Conservation (phyloP, 148 eudicot species). For the Rheum nobile region DNA sequence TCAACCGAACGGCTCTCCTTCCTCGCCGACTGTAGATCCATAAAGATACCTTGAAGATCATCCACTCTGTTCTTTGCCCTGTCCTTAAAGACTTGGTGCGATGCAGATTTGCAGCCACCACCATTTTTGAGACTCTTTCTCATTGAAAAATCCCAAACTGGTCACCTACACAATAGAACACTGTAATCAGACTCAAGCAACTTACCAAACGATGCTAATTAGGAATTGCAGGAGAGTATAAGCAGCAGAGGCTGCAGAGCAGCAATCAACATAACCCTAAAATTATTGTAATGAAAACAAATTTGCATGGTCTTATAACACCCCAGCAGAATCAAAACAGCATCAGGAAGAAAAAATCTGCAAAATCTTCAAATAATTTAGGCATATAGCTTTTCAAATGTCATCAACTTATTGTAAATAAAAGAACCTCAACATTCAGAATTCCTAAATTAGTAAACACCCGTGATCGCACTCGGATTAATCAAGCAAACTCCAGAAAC, state of each 20-base stretch:
- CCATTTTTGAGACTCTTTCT: conserved; percentile 65
- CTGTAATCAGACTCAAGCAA: not conserved
- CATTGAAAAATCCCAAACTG: conserved; percentile 32
- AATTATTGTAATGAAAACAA: no score
- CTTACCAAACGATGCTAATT: not conserved
- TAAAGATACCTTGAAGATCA: conserved; percentile 83
- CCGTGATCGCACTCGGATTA: not conserved
- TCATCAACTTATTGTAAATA: not conserved
- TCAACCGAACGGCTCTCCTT: conserved; percentile 74
- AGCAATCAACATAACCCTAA: not conserved
- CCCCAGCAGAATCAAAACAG: not conserved
- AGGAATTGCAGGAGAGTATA: not conserved
- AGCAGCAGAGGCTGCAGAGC: not conserved
- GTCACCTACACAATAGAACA: not conserved
- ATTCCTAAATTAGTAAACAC: not conserved
- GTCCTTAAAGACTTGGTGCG: conserved; percentile 80
- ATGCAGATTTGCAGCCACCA: conserved; percentile 64
- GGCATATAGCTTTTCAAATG: not conserved
- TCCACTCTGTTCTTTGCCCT: conserved; percentile 88
- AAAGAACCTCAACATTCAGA: not conserved
- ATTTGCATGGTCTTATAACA: not conserved
- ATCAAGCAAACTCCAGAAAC: not conserved
- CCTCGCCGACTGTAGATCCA: conserved; percentile 75
- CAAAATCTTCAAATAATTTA: not conserved
- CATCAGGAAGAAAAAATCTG: not conserved